Evolutionary conservation across 345 rosid genomes (phyloP), one percentile per base, ranked within the genome.

Genomic region (Jatropha curcas): DNA sequence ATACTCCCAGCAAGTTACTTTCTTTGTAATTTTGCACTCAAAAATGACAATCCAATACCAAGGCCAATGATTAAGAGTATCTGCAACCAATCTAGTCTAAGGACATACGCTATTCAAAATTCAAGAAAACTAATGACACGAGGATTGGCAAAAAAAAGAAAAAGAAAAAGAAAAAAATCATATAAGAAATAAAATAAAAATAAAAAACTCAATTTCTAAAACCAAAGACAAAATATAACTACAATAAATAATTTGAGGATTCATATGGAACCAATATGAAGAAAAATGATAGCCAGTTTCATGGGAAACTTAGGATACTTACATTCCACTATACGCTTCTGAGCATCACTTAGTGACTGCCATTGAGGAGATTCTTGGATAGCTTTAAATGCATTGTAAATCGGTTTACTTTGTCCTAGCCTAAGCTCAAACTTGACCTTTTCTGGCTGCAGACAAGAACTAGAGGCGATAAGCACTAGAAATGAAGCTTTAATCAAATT

Each of bases 371-470:
- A 89, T 35, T 89, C 91, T 67, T 72, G 87, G 68, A 90, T 86
- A 71, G 90, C 89, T 76, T 82, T 86, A 79, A 90, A 89, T 3
- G 98, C 94, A 81, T 82, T 84, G 79, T 87, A 86, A 41, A 92
- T 81, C 39, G 98, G 92, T 69, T 85, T 88, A 74, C 96, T 92
- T 78, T 92, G 98, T 45, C 91, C 96, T 39, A 92, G 69, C 62
- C 89, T 86, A 12, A 90, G 92, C 82, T 76, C 77, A 57, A 92
- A 92, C 66, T 86, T 89, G 52, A 92, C 96, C 28, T 89, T 92
- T 72, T 90, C 94, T 31, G 90, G 91, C 94, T 93, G 89, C 75
- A 83, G 27, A 64, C 8, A 31, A 57, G 75, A 19, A 51, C 10
- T 8, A 65, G 73, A 71, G 43, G 59, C 17, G 13, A 20, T 67